Evolutionary conservation across 164 flowering plant genomes (phyloP), one percentile per base, ranked within the genome.

Genomic region (Euptelea pleiosperma): DNA sequence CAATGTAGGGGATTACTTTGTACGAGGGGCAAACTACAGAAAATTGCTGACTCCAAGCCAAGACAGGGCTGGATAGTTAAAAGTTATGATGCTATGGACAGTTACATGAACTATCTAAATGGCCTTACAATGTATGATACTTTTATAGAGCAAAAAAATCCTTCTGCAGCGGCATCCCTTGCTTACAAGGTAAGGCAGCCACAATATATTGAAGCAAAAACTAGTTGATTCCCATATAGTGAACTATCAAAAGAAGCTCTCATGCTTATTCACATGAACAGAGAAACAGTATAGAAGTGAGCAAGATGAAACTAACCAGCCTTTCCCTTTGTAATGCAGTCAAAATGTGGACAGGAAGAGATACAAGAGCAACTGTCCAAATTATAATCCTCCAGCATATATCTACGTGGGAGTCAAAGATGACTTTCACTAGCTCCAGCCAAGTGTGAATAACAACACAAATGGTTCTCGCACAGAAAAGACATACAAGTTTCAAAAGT

Each of bases 251-350:
- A 34, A 3, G 10, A 48, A 25, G 26, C 8, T n/a, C 26, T n/a
- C 21, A 28, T 16, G 6, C 11, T 22, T 25, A 16, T n/a, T n/a
- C 7, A 36, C 41, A 28, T 29, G 37, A 54, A 36, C 33, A 8
- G 6, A 28, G 18, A 40, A 51, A 61, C 6, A 50, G 6, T 8
- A 6, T 1, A 21, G 48, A 10, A 49, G 1, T 15, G 39, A 45
- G 29, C 12, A 34, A 60, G 11, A 45, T 22, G 14, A 63, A 44
- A 70, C 76, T 51, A 49, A 85, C 96, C 89, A 66, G 62, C 55
- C 64, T 73, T 64, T 87, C 87, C 68, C 87, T 76, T 29, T 61
- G 79, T 26, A 85, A 33, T 18, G 91, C 86, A 51, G 63, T 76
- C 52, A 85, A 47, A 44, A 79, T 18, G 50, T 82, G 80, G 8